phyloP scores from a whole-genome alignment of 1,284 basidiomycete species.

The Ustilago shanxiensis region DNA sequence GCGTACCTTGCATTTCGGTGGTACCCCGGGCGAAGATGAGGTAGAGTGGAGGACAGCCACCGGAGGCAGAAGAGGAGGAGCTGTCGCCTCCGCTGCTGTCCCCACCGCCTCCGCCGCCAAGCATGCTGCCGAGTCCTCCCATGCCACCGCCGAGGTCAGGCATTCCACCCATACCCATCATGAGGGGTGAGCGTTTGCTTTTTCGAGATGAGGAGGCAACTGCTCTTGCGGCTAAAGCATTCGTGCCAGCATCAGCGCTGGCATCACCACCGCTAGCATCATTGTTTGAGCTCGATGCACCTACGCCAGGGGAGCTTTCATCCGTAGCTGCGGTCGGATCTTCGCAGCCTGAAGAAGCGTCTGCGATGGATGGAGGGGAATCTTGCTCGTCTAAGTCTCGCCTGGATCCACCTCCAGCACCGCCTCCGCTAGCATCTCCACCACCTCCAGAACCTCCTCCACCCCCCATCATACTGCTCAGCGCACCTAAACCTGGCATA shows the following conservation, averaged over 20 bases:
- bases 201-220: neutral
- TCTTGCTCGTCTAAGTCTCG: too few species aligned
- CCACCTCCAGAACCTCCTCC: neutral
- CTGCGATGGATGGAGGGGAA: too few species aligned
- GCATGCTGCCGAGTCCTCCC: neutral
- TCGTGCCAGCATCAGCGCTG: neutral
- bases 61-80: neutral
- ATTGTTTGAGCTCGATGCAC: neutral
- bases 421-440: too few species aligned
- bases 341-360: neutral
- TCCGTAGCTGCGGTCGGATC: neutral
- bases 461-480: neutral
- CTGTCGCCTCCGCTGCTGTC: conserved; percentile 6
- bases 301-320: neutral
- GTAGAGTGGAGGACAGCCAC: conserved; percentile 34
- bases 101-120: neutral
- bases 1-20: conserved; percentile 36
- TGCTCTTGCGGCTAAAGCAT: neutral
- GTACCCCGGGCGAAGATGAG: conserved; percentile 46
- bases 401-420: neutral
- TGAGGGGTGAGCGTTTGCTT: conserved; percentile 9
- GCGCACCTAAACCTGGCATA: too few species aligned
- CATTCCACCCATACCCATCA: conserved; percentile 13
- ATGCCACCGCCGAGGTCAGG: neutral
- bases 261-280: neutral